These are phyloP conservation scores for Gastrolobium villosum DNA, from an alignment of 306 rosid species.

Conservation along the genomic window DNA sequence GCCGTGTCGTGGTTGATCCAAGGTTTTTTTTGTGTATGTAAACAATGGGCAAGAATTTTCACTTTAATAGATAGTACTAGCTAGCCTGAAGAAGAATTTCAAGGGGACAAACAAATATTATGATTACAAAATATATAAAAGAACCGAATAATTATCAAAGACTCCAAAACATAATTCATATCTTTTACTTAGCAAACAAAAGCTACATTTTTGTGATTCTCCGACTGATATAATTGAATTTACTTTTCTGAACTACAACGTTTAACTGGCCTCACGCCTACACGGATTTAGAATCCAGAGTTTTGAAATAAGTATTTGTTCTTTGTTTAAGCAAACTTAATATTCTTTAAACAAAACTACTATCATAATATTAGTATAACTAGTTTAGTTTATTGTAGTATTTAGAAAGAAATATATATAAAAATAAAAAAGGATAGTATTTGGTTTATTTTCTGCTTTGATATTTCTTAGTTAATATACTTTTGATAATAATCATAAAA, in stretches of 20 bases:
- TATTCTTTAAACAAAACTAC: neutral
- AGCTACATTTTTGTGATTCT: too few species aligned
- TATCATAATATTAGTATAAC: too few species aligned
- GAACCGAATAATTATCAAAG: neutral
- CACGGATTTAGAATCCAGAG: too few species aligned
- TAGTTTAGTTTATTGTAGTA: neutral
- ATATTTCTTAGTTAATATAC: neutral
- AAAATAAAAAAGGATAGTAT: too few species aligned
- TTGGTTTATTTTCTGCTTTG: neutral
- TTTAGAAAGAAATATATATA: neutral
- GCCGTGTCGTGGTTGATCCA: neutral
- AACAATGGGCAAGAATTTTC: neutral
- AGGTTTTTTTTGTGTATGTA: neutral
- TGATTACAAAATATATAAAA: too few species aligned
- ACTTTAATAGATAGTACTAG: neutral
- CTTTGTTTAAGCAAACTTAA: neutral
- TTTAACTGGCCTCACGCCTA: neutral
- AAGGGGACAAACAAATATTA: neutral
- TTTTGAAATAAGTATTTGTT: neutral
- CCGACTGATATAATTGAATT: neutral
- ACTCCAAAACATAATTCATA: too few species aligned
- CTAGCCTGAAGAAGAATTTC: conserved; percentile 15
- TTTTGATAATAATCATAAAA: neutral
- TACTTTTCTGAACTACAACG: neutral
- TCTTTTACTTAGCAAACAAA: too few species aligned